A percentile compares a stretch with the other conserved stretches of the same genome.
Evolutionary conservation across 1,139 yeast genomes (phyloP).

Genomic region (Lodderomyces metapsilosis): DNA sequence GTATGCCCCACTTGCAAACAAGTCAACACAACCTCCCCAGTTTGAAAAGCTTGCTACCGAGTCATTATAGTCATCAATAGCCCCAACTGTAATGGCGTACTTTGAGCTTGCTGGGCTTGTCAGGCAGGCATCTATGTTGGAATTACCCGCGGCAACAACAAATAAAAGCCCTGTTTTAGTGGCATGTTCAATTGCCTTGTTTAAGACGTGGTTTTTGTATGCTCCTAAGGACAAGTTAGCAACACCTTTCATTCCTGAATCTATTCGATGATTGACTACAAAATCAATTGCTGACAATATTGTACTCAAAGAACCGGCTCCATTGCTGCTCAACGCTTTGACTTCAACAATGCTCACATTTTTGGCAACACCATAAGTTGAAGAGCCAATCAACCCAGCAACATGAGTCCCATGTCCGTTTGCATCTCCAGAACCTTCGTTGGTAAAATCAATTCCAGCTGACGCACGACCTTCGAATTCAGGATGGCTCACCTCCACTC

Average conservation of each 20-base stretch:
- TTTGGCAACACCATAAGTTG: constrained; percentile 79
- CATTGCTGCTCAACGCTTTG: constrained; percentile 61
- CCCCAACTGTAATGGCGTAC: constrained; percentile 79
- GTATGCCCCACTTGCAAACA: constrained; percentile 77
- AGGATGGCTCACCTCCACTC: constrained; percentile 55
- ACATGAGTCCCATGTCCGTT: constrained; percentile 89
- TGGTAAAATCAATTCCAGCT: constrained; percentile 60
- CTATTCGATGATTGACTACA: constrained; percentile 58
- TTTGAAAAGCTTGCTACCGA: constrained; percentile 72
- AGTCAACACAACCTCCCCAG: constrained; percentile 86
- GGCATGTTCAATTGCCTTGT: constrained; percentile 73
- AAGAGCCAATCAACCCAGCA: constrained; percentile 84
- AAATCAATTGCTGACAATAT: constrained; percentile 72
- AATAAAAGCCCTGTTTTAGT: constrained; percentile 67
- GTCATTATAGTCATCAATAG: constrained; percentile 73
- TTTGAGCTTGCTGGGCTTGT: constrained; percentile 79
- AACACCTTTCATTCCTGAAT: constrained; percentile 51
- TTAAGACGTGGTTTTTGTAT: constrained; percentile 59
- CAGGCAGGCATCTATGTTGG: constrained; percentile 71
- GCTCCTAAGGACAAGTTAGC: constrained; percentile 85
- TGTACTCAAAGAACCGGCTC: constrained; percentile 67
- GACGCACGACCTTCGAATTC: constrained; percentile 66
- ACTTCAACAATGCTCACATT: constrained; percentile 61
- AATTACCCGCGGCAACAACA: constrained; percentile 90
- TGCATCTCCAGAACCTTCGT: constrained; percentile 58